Conservation (phyloP, 768 basidiomycete species). For the Guyanaporus albipodus region DNA sequence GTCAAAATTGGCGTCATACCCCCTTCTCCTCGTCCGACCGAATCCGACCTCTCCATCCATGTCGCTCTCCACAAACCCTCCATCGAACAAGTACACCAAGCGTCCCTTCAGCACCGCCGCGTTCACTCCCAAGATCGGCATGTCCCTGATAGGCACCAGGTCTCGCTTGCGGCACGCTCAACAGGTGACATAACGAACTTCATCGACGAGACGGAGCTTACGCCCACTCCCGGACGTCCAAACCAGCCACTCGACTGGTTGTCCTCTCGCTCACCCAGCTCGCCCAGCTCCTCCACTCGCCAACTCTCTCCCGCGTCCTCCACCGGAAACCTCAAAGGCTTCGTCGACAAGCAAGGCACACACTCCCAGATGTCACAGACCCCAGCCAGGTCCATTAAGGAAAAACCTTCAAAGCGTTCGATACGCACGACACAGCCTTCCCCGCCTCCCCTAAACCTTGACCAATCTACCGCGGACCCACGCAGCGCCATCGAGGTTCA, state of each 20-base stretch:
- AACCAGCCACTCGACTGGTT: constrained; percentile 16
- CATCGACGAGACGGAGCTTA: constrained; percentile 26
- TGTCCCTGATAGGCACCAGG: constrained; percentile 30
- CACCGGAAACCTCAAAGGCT: constrained; percentile 28
- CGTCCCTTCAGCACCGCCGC: constrained; percentile 24
- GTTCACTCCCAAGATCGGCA: constrained; percentile 30
- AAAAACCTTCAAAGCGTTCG: constrained; percentile 24
- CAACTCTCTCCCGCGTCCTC: constrained; percentile 32
- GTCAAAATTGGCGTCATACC: constrained; percentile 31
- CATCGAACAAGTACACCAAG: constrained; percentile 18
- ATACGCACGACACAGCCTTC: constrained; percentile 29
- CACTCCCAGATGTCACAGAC: constrained; percentile 3
- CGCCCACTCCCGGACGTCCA: constrained; percentile 23
- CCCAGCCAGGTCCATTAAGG: constrained; percentile 4
- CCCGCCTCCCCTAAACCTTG: constrained; percentile 25
- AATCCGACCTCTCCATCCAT: constrained; percentile 14
- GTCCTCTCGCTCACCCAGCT: constrained; percentile 3
- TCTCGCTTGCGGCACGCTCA: constrained; percentile 32
- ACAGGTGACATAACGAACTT: constrained; percentile 17
- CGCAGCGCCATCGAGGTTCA: constrained; percentile 10
- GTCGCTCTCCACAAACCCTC: constrained; percentile 1
- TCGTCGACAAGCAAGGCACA: constrained; percentile 19
- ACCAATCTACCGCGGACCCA: constrained; percentile 11
- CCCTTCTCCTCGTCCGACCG: constrained; percentile 23
- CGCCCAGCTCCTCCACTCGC: constrained; percentile 12